Base-by-base conservation (phyloP, 495 filamentous ascomycete genomes). In the Xylaria flabelliformis region DNA sequence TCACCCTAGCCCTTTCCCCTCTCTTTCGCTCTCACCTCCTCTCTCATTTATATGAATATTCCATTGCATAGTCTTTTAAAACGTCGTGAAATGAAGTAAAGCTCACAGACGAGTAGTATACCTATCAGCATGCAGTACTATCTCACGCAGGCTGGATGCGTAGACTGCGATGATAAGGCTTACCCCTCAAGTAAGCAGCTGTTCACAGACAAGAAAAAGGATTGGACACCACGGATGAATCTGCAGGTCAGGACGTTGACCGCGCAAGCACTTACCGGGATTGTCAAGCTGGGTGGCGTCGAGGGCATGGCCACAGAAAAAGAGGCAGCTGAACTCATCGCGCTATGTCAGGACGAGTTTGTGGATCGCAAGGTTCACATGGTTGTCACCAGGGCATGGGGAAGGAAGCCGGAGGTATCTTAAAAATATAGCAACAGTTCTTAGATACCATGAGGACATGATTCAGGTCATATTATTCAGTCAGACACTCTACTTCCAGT, bases 261-360 rank as follows among this genome's bases (percentile, higher is more conserved):
- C 32, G 46, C 59, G 3, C 69, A 71, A 55, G 41, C 69, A 34
- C 34, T 64, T 0, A 29, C 26, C 19, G 69, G 69, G 9, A 46
- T 71, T 32, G 41, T 64, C 3, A 26, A 26, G 8, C n/a, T 55
- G 10, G 69, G 69, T 8, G 69, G 69, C 5, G 59, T 71, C 21
- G 59, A 71, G 44, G 69, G 69, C 10, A 71, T 71, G 69, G 12
- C 44, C 19, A 71, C 58, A 12, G 15, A 55, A 21, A 46, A 71
- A 61, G 69, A 71, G 41, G 55, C 41, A 1, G 55, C 26, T 8
- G 67, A 50, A 55, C 19, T 69, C 12, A 39, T 69, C 19, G 53
- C 53, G 29, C n/a, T 19, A 19, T 61, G 29, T 26, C 13, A 62
- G 3, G 10, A 50, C 3, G 67, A 69, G 0, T 69, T 69, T 24